A percentile compares a stretch with the other conserved stretches of the same genome.
phyloP scores from a whole-genome alignment of 176 grass and related monocot genomes.

The Olyra latifolia region DNA sequence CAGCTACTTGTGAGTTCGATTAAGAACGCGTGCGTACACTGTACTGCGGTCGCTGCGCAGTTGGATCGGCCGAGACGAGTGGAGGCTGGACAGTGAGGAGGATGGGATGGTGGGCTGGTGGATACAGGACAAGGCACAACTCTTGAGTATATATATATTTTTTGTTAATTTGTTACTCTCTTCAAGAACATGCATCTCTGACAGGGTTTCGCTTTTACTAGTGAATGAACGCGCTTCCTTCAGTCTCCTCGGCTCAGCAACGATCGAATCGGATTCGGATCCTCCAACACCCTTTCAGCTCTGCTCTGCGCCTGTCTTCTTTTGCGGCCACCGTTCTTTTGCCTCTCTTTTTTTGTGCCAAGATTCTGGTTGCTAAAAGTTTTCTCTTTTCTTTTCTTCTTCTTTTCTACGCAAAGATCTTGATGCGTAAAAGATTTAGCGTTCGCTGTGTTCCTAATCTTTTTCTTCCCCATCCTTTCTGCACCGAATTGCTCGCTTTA shows the following conservation, averaged over 20 bases:
- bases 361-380: too few relatives aligned
- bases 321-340: too few relatives aligned
- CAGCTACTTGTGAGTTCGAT: neutral
- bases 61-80: neutral
- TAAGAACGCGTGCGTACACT: neutral
- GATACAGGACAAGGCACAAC: conserved; percentile 4
- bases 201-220: neutral
- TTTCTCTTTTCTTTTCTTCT: too few relatives aligned
- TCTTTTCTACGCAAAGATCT: too few relatives aligned
- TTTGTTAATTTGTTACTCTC: neutral
- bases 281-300: neutral
- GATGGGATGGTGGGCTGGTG: neutral
- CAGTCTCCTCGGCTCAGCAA: neutral
- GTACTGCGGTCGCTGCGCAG: neutral
- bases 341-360: too few relatives aligned
- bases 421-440: too few relatives aligned
- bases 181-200: neutral
- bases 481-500: too few relatives aligned
- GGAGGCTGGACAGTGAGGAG: neutral
- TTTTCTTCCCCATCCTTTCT: too few relatives aligned
- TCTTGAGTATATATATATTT: too few relatives aligned
- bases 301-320: too few relatives aligned
- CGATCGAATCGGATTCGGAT: neutral
- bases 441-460: too few relatives aligned
- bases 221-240: neutral